Conservation (phyloP, 2,329 filamentous ascomycete species). For the Fusarium albidum region DNA sequence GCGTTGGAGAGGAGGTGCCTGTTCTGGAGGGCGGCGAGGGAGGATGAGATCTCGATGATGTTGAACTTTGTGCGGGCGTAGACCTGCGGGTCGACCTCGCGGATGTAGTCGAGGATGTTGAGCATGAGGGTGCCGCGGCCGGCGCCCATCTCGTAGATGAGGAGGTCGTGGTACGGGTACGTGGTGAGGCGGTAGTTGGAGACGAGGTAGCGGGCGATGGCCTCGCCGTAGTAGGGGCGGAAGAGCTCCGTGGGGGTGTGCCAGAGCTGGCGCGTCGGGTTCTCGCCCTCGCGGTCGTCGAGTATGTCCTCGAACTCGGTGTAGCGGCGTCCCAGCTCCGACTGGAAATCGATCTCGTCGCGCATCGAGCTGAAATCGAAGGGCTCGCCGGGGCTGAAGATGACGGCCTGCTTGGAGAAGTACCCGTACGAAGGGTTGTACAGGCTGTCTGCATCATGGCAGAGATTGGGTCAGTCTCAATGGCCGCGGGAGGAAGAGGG, state of each 20-base stretch:
- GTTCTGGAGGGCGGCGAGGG: slow-evolving; percentile 80
- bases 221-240: slow-evolving; percentile 94
- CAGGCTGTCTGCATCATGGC: slow-evolving; percentile 75
- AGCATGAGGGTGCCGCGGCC: slow-evolving; percentile 98
- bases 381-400: slow-evolving; percentile 90
- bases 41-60: slow-evolving; percentile 92
- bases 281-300: slow-evolving; percentile 71
- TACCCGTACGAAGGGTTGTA: slow-evolving; percentile 97
- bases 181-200: slow-evolving; percentile 94
- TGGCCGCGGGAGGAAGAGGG: no score
- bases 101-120: slow-evolving; percentile 97
- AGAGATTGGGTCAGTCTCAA: no score
- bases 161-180: slow-evolving; percentile 95
- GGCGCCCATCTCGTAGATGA: slow-evolving; percentile 98
- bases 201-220: slow-evolving; percentile 94
- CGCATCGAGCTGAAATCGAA: slow-evolving; percentile 85
- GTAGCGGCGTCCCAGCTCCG: slow-evolving; percentile 79
- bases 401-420: slow-evolving; percentile 95
- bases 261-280: slow-evolving; percentile 89
- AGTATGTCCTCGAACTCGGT: slow-evolving; percentile 89
- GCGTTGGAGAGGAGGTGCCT: slow-evolving; percentile 73
- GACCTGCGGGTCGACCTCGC: slow-evolving; percentile 86
- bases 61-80: slow-evolving; percentile 94
- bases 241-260: slow-evolving; percentile 98
- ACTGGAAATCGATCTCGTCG: slow-evolving; percentile 87